Conservation (phyloP, 345 rosid genomes). For the Eucalyptus guilfoylei region DNA sequence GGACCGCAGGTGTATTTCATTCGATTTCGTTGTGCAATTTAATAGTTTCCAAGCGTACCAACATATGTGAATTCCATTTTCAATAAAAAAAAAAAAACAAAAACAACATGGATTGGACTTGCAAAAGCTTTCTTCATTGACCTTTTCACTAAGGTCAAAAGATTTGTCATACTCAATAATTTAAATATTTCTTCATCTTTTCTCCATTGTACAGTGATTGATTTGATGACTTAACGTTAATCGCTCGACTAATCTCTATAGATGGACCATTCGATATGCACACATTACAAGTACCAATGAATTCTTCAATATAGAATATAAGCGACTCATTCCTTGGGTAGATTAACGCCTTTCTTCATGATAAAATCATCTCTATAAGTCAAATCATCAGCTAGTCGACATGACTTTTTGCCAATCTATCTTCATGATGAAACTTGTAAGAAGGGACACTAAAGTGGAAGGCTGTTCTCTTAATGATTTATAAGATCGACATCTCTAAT, state of each 20-base stretch:
- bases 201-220: rapidly evolving
- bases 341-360: neutral
- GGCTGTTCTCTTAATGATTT: neutral
- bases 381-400: neutral
- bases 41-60: neutral
- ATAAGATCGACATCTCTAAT: neutral
- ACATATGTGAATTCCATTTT: neutral
- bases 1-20: neutral
- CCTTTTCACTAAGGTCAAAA: neutral
- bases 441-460: neutral
- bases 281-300: neutral
- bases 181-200: neutral
- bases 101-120: neutral
- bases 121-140: neutral
- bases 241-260: neutral
- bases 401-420: neutral
- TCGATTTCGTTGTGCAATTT: rapidly evolving
- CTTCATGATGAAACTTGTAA: neutral
- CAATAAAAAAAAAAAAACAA: neutral
- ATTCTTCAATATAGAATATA: neutral
- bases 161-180: neutral
- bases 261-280: neutral
- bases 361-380: neutral
- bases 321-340: neutral
- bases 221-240: neutral